These are phyloP conservation scores for Pisolithus albus DNA, from an alignment of 768 basidiomycete species.

Conservation along the genomic window DNA sequence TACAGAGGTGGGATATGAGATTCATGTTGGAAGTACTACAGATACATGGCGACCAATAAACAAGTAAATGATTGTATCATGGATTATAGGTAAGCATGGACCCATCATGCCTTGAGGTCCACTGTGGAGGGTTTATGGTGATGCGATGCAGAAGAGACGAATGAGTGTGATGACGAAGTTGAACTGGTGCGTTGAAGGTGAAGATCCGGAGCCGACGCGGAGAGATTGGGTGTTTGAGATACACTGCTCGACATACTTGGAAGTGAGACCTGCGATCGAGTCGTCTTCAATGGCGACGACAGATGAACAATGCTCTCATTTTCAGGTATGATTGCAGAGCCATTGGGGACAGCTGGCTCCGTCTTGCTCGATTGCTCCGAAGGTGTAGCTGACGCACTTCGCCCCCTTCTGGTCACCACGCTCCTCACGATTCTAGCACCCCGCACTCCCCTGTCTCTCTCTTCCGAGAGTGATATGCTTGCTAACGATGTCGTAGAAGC, in stretches of 20 bases:
- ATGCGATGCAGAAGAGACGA: constrained; percentile 8
- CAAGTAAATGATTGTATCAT: constrained; percentile 10
- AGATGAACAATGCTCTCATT: constrained; percentile 20
- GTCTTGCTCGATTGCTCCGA: constrained; percentile 22
- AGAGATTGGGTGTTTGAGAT: constrained; percentile 11
- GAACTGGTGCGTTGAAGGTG: constrained; percentile 8
- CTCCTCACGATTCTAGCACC: constrained; percentile 51
- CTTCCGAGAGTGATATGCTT: constrained; percentile 21
- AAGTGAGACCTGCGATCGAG: constrained; percentile 8
- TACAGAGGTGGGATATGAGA: neutral
- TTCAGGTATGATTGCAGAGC: constrained; percentile 6
- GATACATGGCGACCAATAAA: constrained; percentile 22
- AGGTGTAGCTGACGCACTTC: constrained; percentile 32
- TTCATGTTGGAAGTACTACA: constrained; percentile 5
- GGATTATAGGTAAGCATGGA: constrained; percentile 10
- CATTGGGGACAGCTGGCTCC: constrained; percentile 8
- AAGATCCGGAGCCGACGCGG: constrained; percentile 23
- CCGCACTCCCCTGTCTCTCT: constrained; percentile 18
- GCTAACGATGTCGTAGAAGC: constrained; percentile 44
- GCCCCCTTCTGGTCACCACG: constrained; percentile 42
- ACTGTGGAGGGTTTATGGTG: constrained; percentile 9
- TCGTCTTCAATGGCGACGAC: constrained; percentile 18
- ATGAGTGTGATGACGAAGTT: constrained; percentile 2
- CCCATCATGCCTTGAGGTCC: constrained; percentile 21
- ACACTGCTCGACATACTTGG: constrained; percentile 4